phyloP scores from a whole-genome alignment of 768 basidiomycete genomes.

The Chiua virens region DNA sequence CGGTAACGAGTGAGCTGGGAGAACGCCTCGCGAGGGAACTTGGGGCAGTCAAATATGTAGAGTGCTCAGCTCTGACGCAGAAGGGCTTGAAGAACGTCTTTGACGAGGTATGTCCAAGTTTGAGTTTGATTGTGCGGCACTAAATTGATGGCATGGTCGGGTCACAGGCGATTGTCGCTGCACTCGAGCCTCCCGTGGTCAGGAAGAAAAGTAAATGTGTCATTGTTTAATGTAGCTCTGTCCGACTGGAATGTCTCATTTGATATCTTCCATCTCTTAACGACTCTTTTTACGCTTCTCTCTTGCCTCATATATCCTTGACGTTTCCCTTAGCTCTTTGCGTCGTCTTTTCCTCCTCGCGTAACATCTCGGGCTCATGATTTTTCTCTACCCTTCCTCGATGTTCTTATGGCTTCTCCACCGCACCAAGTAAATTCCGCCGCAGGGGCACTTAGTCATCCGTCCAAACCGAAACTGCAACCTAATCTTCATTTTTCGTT shows the following conservation, averaged over 20 bases:
- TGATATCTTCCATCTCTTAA: conserved; percentile 35
- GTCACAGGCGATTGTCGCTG: conserved; percentile 88
- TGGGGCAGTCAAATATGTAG: conserved; percentile 98
- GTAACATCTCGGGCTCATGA: conserved; percentile 26
- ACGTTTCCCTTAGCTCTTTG: conserved; percentile 25
- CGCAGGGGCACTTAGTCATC: conserved; percentile 21
- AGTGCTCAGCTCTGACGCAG: conserved; percentile 98
- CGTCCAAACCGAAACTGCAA: conserved; percentile 26
- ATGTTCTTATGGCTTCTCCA: conserved; percentile 21
- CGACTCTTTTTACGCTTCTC: conserved; percentile 33
- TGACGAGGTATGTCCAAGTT: conserved; percentile 76
- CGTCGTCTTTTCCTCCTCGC: conserved; percentile 20
- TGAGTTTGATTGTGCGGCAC: neutral
- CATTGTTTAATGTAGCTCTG: conserved; percentile 62
- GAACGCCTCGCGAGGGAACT: conserved; percentile 95
- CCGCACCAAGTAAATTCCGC: conserved; percentile 28
- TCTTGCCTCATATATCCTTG: conserved; percentile 38
- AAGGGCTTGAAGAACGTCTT: conserved; percentile 99
- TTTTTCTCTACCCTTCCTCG: conserved; percentile 24
- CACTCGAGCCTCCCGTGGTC: conserved; percentile 93
- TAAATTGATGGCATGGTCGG: conserved; percentile 10
- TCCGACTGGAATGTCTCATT: conserved; percentile 26
- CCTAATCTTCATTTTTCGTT: conserved; percentile 20
- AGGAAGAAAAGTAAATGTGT: conserved; percentile 81
- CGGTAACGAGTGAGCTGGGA: conserved; percentile 84